Percentiles rank a stretch among this genome's conserved stretches.
Evolutionary conservation across 108 stramenopile species (phyloP).

Genomic region (Aurantiochytrium sp.): DNA sequence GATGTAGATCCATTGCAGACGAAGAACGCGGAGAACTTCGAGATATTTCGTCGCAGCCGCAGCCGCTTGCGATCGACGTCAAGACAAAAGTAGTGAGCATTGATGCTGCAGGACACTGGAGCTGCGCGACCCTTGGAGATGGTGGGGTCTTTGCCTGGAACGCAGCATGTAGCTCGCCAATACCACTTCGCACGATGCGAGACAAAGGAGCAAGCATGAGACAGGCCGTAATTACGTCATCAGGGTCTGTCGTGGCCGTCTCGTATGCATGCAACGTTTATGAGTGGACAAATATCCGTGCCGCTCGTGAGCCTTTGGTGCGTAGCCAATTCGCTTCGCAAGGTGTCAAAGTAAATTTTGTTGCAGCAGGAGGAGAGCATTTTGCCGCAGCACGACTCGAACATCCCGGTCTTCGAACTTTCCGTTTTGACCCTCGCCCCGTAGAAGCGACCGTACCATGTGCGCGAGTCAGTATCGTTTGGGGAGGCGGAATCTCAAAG

Average conservation of each 20-base stretch:
- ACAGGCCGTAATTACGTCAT: not conserved
- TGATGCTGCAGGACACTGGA: not conserved
- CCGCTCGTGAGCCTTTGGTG: no score
- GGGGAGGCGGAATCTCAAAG: no score
- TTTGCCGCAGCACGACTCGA: no score
- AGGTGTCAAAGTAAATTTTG: no score
- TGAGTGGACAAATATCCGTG: not conserved
- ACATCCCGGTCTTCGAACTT: no score
- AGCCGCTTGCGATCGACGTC: not conserved
- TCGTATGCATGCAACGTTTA: slow-evolving; percentile 5
- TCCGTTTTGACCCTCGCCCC: no score
- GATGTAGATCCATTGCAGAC: not conserved
- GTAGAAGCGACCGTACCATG: no score
- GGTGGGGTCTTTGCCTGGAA: not conserved
- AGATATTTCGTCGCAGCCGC: not conserved
- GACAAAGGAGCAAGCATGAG: not conserved
- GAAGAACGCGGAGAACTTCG: not conserved
- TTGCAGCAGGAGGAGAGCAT: no score
- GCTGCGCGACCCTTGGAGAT: not conserved
- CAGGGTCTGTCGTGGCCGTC: not conserved
- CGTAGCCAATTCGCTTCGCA: no score
- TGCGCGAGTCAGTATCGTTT: no score
- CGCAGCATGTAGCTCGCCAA: not conserved
- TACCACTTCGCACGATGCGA: not conserved
- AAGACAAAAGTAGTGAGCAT: not conserved